Conservation (phyloP, 1,139 yeast species). For the Candida frijolesensis region DNA sequence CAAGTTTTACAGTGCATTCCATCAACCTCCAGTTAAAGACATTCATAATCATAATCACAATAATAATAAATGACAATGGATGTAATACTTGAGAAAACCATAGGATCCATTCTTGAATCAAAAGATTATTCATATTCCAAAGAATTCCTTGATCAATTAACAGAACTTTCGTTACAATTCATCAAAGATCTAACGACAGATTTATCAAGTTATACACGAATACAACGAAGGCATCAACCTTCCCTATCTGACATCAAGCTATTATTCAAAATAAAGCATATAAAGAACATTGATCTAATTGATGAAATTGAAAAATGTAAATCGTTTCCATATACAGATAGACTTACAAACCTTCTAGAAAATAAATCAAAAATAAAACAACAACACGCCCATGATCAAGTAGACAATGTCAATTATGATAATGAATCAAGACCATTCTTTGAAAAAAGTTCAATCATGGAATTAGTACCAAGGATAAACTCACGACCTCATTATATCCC, state of each 20-base stretch:
- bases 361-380: not conserved
- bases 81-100: conserved; percentile 33
- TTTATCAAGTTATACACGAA: conserved; percentile 56
- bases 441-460: conserved; percentile 52
- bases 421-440: conserved; percentile 43
- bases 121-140: conserved; percentile 38
- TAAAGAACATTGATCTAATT: conserved; percentile 49
- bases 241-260: conserved; percentile 59
- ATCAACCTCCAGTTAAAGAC: too few relatives aligned
- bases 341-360: conserved; percentile 6
- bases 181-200: conserved; percentile 48
- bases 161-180: conserved; percentile 51
- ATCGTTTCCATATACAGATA: conserved; percentile 9
- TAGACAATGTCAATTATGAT: conserved; percentile 5
- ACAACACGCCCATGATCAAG: not conserved
- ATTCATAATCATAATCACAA: not conserved
- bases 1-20: not conserved
- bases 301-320: conserved; percentile 31
- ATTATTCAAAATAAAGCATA: conserved; percentile 46
- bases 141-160: conserved; percentile 49
- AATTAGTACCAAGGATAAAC: conserved; percentile 57
- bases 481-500: conserved; percentile 62
- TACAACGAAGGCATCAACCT: conserved; percentile 70
- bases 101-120: conserved; percentile 39
- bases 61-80: conserved; percentile 23